Evolutionary conservation across 2,329 filamentous ascomycete genomes (phyloP).

Genomic region (Fragosphaeria purpurea): DNA sequence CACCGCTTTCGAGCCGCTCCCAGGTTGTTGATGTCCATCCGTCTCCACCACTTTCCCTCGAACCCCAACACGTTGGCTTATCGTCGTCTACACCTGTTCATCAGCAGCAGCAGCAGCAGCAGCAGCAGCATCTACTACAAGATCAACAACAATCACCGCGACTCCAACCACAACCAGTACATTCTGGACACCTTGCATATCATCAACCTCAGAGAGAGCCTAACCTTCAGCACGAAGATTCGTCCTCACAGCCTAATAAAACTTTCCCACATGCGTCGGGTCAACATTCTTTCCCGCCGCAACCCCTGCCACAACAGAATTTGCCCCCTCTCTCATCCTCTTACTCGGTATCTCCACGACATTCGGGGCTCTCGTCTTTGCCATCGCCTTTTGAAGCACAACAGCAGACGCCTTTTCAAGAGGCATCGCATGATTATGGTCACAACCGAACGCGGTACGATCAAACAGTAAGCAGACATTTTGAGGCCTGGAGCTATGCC

Average conservation of each 20-base stretch:
- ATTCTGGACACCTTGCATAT: slow-evolving; percentile 20
- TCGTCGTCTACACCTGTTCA: neutral
- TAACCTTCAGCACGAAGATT: neutral
- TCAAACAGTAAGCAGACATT: slow-evolving; percentile 33
- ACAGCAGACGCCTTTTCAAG: slow-evolving; percentile 30
- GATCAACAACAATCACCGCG: neutral
- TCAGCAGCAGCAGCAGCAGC: slow-evolving; percentile 2
- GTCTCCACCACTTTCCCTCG: slow-evolving; percentile 32
- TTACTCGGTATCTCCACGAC: slow-evolving; percentile 43
- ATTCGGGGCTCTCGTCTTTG: slow-evolving; percentile 30
- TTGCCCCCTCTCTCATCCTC: slow-evolving; percentile 32
- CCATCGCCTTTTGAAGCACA: slow-evolving; percentile 37
- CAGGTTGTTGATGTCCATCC: slow-evolving; percentile 30
- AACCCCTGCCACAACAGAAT: slow-evolving; percentile 1
- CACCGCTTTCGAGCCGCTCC: slow-evolving; percentile 24
- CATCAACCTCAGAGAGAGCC: slow-evolving; percentile 15
- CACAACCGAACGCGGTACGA: slow-evolving; percentile 9
- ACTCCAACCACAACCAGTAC: slow-evolving; percentile 6
- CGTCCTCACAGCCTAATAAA: slow-evolving; percentile 2
- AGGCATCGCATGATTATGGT: slow-evolving; percentile 23
- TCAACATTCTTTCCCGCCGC: slow-evolving; percentile 17
- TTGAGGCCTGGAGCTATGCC: slow-evolving; percentile 44
- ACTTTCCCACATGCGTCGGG: slow-evolving; percentile 19
- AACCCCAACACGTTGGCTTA: slow-evolving; percentile 13
- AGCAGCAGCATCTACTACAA: slow-evolving; percentile 11